A percentile compares a stretch with the other conserved stretches of the same genome.
phyloP scores from a whole-genome alignment of 441 rosid genomes.

The Adansonia madagascariensis region DNA sequence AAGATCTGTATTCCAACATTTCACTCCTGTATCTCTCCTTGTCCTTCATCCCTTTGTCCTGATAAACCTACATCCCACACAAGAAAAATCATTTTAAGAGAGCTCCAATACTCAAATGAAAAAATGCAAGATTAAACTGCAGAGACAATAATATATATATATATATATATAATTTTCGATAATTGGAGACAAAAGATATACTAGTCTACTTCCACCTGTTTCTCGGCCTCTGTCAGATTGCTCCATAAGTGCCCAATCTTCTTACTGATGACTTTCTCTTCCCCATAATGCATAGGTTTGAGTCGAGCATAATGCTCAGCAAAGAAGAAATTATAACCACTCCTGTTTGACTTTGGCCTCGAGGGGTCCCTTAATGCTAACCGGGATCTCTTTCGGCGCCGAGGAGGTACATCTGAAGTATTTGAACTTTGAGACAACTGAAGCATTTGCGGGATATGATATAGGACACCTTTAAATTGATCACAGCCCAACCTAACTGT shows the following conservation, averaged over 20 bases:
- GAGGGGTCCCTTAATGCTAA: constrained; percentile 55
- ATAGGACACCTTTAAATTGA: constrained; percentile 74
- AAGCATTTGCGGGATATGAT: constrained; percentile 63
- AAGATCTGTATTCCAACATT: constrained; percentile 61
- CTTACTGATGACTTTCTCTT: constrained; percentile 65
- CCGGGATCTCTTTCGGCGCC: constrained; percentile 57
- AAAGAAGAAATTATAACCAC: constrained; percentile 79
- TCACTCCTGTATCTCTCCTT: constrained; percentile 71
- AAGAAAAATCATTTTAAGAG: background rate
- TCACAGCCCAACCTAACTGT: constrained; percentile 62
- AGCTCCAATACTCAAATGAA: constrained; percentile 2
- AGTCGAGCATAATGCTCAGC: constrained; percentile 67
- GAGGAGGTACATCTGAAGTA: constrained; percentile 43
- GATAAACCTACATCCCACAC: constrained; percentile 58
- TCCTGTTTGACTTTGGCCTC: constrained; percentile 70
- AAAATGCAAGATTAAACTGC: background rate
- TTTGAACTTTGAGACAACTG: constrained; percentile 45
- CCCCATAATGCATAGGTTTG: constrained; percentile 57
- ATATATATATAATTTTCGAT: background rate
- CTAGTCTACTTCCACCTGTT: constrained; percentile 45
- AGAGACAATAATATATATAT: background rate
- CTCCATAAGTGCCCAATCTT: constrained; percentile 74
- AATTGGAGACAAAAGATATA: background rate
- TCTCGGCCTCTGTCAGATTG: constrained; percentile 75
- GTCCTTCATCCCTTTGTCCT: constrained; percentile 71